Percentiles rank a stretch among this genome's conserved stretches.
Conservation (phyloP, 805 yeast species). For the Kluyveromyces wickerhamii region DNA sequence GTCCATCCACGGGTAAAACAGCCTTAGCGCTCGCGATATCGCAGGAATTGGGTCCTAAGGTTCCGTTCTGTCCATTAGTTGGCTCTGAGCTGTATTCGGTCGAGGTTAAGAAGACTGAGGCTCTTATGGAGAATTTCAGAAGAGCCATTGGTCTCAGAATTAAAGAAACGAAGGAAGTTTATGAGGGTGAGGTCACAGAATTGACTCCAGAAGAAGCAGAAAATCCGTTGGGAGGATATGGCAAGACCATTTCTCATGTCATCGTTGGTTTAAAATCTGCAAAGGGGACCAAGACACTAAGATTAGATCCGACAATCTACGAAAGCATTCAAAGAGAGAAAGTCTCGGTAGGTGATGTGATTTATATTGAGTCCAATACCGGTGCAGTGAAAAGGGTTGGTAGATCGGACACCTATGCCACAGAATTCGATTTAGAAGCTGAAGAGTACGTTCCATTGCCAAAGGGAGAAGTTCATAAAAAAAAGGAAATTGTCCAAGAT, state of each 20-base stretch:
- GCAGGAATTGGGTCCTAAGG: slow-evolving; percentile 93
- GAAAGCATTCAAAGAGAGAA: slow-evolving; percentile 93
- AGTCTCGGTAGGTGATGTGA: slow-evolving; percentile 92
- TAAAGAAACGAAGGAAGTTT: slow-evolving; percentile 94
- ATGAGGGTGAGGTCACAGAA: slow-evolving; percentile 97
- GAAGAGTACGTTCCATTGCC: slow-evolving; percentile 98
- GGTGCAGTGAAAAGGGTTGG: slow-evolving; percentile 98
- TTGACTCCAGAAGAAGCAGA: slow-evolving; percentile 93
- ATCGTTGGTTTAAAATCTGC: slow-evolving; percentile 89
- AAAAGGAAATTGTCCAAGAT: slow-evolving; percentile 96
- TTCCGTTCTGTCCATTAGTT: slow-evolving; percentile 95
- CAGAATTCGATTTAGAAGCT: slow-evolving; percentile 96
- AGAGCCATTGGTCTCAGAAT: slow-evolving; percentile 93
- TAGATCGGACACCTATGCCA: slow-evolving; percentile 96
- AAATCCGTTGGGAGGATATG: slow-evolving; percentile 95
- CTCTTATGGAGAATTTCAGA: slow-evolving; percentile 92
- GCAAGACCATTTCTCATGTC: slow-evolving; percentile 92
- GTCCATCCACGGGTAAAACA: slow-evolving; percentile 98
- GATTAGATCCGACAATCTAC: slow-evolving; percentile 88
- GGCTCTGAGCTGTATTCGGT: slow-evolving; percentile 91
- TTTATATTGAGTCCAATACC: slow-evolving; percentile 93
- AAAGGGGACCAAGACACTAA: slow-evolving; percentile 79
- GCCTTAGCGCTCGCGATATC: slow-evolving; percentile 94
- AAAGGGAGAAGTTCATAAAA: slow-evolving; percentile 96
- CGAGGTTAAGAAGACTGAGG: slow-evolving; percentile 96